Conservation (phyloP, 495 filamentous ascomycete species). For the Penicillium salamii region DNA sequence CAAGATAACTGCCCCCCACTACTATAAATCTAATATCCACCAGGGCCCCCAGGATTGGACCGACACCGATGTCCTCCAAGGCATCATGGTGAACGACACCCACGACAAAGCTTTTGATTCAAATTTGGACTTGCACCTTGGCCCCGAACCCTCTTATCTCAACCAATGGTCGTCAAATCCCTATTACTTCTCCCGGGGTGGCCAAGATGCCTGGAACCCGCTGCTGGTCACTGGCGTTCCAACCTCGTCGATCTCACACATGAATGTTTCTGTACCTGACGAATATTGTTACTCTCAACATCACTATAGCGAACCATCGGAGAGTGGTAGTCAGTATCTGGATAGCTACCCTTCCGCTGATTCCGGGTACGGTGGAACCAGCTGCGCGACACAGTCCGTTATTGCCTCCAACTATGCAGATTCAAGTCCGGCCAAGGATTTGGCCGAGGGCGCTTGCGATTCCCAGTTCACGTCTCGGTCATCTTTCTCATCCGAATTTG, state of each 20-base stretch:
- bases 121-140: conserved; percentile 29
- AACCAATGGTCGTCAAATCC: conserved; percentile 21
- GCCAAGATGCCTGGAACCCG: conserved; percentile 42
- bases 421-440: conserved; percentile 26
- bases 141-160: conserved; percentile 22
- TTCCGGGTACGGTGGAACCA: conserved; percentile 61
- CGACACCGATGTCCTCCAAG: conserved; percentile 34
- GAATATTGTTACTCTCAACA: conserved; percentile 26
- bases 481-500: conserved; percentile 11
- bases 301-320: conserved; percentile 45
- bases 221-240: conserved; percentile 36
- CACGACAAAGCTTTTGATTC: conserved; percentile 22
- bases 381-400: conserved; percentile 46
- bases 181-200: conserved; percentile 18
- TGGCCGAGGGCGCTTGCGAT: conserved; percentile 15
- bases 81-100: conserved; percentile 28
- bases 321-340: conserved; percentile 53
- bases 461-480: conserved; percentile 6
- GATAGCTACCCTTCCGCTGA: conserved; percentile 50
- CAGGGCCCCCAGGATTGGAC: conserved; percentile 25
- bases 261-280: conserved; percentile 15
- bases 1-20: background rate
- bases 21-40: background rate
- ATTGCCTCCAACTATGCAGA: conserved; percentile 29
- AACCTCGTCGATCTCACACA: conserved; percentile 13